A percentile compares a stretch with the other conserved stretches of the same genome.
Conservation (phyloP, 2,329 filamentous ascomycete species). For the Exutisphaerella laricina region DNA sequence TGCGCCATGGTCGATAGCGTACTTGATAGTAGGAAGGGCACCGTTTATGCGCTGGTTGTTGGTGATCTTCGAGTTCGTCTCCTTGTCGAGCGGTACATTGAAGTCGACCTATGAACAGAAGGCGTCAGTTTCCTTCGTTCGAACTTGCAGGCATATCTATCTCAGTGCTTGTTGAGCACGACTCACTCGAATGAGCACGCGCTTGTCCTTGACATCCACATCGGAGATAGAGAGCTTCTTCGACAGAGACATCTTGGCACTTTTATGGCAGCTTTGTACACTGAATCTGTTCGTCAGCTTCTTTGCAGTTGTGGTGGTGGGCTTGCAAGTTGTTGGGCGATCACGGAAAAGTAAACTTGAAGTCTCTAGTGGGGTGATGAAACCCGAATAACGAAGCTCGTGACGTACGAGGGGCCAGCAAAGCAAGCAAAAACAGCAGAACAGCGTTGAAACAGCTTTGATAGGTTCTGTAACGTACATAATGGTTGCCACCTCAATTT, state of each 20-base stretch:
- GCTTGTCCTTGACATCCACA: constrained; percentile 96
- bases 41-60: constrained; percentile 98
- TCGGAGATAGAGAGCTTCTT: constrained; percentile 97
- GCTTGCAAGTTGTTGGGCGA: not conserved
- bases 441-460: not conserved
- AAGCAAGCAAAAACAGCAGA: not conserved
- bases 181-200: constrained; percentile 84
- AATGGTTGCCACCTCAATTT: not conserved
- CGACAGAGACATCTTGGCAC: constrained; percentile 79
- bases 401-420: no score
- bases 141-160: not conserved
- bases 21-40: constrained; percentile 51
- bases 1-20: constrained; percentile 37
- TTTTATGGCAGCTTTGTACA: not conserved
- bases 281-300: not conserved
- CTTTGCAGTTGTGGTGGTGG: constrained; percentile 2
- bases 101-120: constrained; percentile 82
- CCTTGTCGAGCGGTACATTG: constrained; percentile 91
- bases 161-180: not conserved
- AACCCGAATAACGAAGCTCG: no score
- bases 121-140: no score
- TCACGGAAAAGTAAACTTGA: no score
- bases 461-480: constrained; percentile 5
- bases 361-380: no score
- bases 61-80: constrained; percentile 75